Evolutionary conservation across 257 asterid genomes (phyloP), one percentile per base, ranked within the genome.

Genomic region (Eustoma russellianum): DNA sequence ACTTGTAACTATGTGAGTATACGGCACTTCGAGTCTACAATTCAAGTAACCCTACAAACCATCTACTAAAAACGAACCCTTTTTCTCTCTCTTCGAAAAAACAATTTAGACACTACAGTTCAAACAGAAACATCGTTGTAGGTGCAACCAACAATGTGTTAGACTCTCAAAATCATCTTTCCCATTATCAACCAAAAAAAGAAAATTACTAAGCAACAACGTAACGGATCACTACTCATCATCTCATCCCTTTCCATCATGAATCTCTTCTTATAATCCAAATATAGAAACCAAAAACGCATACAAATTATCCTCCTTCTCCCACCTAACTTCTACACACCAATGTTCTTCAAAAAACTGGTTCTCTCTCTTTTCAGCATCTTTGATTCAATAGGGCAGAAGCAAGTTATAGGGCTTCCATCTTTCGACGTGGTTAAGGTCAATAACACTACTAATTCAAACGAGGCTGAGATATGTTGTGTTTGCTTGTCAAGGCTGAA

Each of bases 401-500:
- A 33, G 52, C 41, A 24, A 30, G 34, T 56, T 59, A 59, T 46
- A 50, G 51, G n/a, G 41, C 44, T 33, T 51, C 38, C 52, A 5
- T 18, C 61, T 14, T 15, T 53, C 13, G 57, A 52, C 10, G 49
- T 11, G 52, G 41, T 18, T 16, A n/a, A 18, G 53, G 33, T 61
- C 74, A 49, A 56, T 65, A 66, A 17, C 50, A 11, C n/a, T n/a
- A n/a, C n/a, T n/a, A 47, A 55, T 19, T 55, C 17, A 16, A 44
- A 56, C 28, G 55, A 52, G 50, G 64, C 35, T 2, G 12, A 52
- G 52, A 44, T n/a, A 11, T 75, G 77, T 17, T 70, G 81, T 17
- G 66, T 75, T 16, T 75, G 81, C 55, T 65, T 75, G 66, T 75
- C 75, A 16, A 61, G 68, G 18, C 47, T 75, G 67, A 38, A 38